Base-by-base conservation (phyloP, 179 eudicot genomes). In the Drosera spatulata region DNA sequence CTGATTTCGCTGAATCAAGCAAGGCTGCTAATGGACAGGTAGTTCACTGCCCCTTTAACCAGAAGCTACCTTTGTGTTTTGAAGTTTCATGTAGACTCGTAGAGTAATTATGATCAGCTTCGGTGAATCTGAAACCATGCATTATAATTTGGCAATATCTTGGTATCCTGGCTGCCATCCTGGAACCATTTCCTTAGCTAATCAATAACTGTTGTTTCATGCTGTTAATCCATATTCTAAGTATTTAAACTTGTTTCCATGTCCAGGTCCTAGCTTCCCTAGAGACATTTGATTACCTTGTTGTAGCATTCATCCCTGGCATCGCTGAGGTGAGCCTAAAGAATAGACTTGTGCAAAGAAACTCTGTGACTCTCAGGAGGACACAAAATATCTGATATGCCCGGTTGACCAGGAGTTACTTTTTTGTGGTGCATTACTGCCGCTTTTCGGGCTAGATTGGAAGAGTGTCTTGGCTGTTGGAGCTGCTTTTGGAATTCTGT, bases 241-340 rank as follows among this genome's bases (percentile, higher is more conserved):
- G 33, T 22, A 22, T 22, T 22, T 22, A 22, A 22, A 0, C 33
- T 22, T 22, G 33, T 22, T 22, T 22, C 33, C 33, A 22, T 22
- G 33, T 22, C 1, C 77, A 91, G 98, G 89, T 91, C 65, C 84
- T 91, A 55, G 69, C 86, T 37, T 84, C 98, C 55, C 77, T 91
- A 39, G 76, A 84, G 61, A 71, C 89, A 43, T 62, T 75, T 58
- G 96, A 88, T 78, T 88, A 85, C 70, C 49, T 78, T 39, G 38
- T 79, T 56, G 96, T 91, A 50, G 95, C 98, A 61, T 84, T 89
- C 66, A 77, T 91, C 55, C 91, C 98, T 11, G 98, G 98, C 44
- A 62, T 88, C 48, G 86, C 86, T 64, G 98, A 91, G 91, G 96
- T 88, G 42, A 69, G 79, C 50, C 60, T 44, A 22, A 22, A 22